These are phyloP conservation scores for Phlegmacium glaucopus DNA, from an alignment of 768 basidiomycete genomes.

Conservation along the genomic window DNA sequence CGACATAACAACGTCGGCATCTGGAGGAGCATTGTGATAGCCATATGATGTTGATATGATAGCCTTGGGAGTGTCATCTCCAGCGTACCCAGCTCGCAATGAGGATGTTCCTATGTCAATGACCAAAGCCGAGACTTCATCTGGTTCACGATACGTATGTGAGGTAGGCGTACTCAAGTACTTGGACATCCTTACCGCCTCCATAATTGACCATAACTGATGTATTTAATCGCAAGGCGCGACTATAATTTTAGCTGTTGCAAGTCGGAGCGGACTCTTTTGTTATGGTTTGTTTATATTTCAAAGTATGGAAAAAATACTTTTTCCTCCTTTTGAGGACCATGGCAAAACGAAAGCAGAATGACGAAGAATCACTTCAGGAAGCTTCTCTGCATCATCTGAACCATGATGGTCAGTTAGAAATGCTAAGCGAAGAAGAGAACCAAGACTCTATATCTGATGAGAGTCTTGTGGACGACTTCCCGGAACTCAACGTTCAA, in stretches of 20 bases:
- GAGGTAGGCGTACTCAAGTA: conserved; percentile 1
- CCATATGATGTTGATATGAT: conserved; percentile 90
- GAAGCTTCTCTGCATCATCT: conserved; percentile 29
- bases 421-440: conserved; percentile 78
- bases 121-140: conserved; percentile 96
- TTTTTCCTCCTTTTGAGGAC: no score
- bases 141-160: conserved; percentile 36
- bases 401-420: conserved; percentile 45
- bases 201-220: conserved; percentile 79
- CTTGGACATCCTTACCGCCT: conserved; percentile 54
- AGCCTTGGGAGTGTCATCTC: conserved; percentile 93
- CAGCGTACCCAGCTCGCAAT: conserved; percentile 93
- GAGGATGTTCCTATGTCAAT: conserved; percentile 92
- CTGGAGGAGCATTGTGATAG: conserved; percentile 45
- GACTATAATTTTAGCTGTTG: no score
- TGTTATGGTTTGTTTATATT: no score
- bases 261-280: no score
- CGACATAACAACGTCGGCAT: conserved; percentile 54
- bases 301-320: no score
- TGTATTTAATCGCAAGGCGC: neutral
- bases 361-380: conserved; percentile 29
- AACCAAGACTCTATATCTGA: conserved; percentile 44
- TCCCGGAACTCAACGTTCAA: conserved; percentile 62
- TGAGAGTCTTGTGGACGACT: conserved; percentile 64
- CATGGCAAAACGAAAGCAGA: conserved; percentile 58